phyloP scores from a whole-genome alignment of 306 rosid genomes.

The Quercus engelmannii region DNA sequence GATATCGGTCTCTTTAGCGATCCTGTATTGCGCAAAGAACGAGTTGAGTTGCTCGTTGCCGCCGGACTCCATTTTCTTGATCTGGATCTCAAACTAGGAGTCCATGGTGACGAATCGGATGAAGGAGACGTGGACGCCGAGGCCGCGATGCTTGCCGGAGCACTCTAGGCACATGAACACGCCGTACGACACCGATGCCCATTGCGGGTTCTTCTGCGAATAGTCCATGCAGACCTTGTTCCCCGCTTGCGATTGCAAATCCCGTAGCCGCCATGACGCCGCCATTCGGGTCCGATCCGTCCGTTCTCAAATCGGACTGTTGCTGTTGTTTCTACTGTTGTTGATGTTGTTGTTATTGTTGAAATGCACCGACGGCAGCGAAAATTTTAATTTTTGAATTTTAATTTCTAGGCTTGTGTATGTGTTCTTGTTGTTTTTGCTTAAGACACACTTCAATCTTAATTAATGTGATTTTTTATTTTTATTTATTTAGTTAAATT shows the following conservation, averaged over 20 bases:
- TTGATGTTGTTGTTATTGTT: too few relatives aligned
- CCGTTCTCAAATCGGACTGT: slow-evolving; percentile 31
- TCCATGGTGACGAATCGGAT: slow-evolving; percentile 97
- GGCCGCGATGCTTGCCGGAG: slow-evolving; percentile 98
- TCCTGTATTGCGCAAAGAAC: slow-evolving; percentile 69
- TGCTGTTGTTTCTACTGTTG: too few relatives aligned
- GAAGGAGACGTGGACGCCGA: slow-evolving; percentile 87
- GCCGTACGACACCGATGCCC: slow-evolving; percentile 98
- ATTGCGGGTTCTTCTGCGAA: slow-evolving; percentile 92
- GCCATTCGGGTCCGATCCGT: slow-evolving; percentile 50
- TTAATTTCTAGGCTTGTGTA: too few relatives aligned
- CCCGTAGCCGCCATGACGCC: slow-evolving; percentile 90
- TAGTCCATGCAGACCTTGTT: slow-evolving; percentile 93
- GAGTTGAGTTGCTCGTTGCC: slow-evolving; percentile 85
- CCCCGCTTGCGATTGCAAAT: slow-evolving; percentile 71
- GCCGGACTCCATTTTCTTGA: slow-evolving; percentile 95
- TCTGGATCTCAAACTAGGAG: slow-evolving; percentile 96
- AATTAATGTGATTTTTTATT: too few relatives aligned
- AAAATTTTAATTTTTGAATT: too few relatives aligned
- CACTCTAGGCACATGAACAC: slow-evolving; percentile 96
- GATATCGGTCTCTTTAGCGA: slow-evolving; percentile 80
- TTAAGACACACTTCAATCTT: too few relatives aligned
- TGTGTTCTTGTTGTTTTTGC: too few relatives aligned
- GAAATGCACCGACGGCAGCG: too few relatives aligned
- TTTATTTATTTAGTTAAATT: too few relatives aligned